Base-by-base conservation (phyloP, 768 basidiomycete species). In the Russula virescens region DNA sequence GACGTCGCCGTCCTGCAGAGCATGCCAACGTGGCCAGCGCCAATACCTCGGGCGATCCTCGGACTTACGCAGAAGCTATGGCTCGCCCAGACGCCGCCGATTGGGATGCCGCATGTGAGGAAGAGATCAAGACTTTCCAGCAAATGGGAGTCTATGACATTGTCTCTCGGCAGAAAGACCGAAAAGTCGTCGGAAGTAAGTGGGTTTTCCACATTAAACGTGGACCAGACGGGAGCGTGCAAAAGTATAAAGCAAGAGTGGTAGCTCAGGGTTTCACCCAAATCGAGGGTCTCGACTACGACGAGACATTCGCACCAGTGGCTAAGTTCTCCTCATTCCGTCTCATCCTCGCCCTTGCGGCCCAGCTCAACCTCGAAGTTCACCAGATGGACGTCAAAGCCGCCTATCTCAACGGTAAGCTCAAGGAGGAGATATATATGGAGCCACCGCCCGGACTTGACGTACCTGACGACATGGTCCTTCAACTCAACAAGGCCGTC, bases 1-100 rank as follows among this genome's bases (percentile, higher is more conserved):
- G 8, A 11, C 23, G 16, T 5, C 11, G 5, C 2, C 11, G 5
- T 0, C 26, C 14, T 31, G 31, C 31, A 31, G 56, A 57, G 45
- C 54, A 55, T 11, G 38, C 28, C 5, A 23, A 31, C 2, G 8
- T 38, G 3, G 40, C 50, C 0, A 5, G 28, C 2, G 4, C 25
- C 19, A 10, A 28, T 6, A 14, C 2, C 5, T 23, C 21, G 21
- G 18, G 0, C 13, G 53, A 61, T n/a, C 60, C 52, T 16, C 31
- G 26, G 10, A 62, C 54, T 8, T 62, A 48, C 14, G 2, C 16
- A 8, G 42, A 58, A 23, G 61, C 61, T 13, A 56, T 56, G 55
- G 28, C 26, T 2, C 8, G 19, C 9, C 26, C 50, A 16, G 49
- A 63, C 2, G 18, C 43, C 2, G 40, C 28, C 1, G 8, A 63